Conservation (phyloP, 805 yeast species). For the Grigorovia transvaalensis region DNA sequence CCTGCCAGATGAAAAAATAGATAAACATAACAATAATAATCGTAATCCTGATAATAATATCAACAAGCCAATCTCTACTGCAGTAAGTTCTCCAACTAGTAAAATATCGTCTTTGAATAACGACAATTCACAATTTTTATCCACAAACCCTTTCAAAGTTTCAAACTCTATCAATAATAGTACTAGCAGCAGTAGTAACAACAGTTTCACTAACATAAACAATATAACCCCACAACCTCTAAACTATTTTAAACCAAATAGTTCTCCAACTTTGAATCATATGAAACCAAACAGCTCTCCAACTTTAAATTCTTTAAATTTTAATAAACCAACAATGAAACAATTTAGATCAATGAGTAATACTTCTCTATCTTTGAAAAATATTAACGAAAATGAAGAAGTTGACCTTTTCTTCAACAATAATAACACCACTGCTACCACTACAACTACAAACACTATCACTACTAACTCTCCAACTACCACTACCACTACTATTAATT, state of each 20-base stretch:
- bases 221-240: background rate
- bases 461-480: background rate
- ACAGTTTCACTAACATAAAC: background rate
- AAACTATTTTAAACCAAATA: background rate
- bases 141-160: slow-evolving; percentile 5
- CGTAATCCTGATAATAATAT: too few species aligned
- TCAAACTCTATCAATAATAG: background rate
- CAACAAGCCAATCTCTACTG: background rate
- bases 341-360: slow-evolving; percentile 14
- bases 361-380: slow-evolving; percentile 19
- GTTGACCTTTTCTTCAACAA: slow-evolving; percentile 11
- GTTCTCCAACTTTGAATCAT: background rate
- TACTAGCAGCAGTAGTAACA: background rate
- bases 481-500: background rate
- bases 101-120: background rate
- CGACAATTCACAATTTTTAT: background rate
- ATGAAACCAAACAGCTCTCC: background rate
- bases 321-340: slow-evolving; percentile 1
- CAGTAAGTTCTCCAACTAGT: background rate
- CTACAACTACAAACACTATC: background rate
- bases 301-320: slow-evolving; percentile 4
- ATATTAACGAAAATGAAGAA: slow-evolving; percentile 29
- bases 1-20: background rate
- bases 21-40: too few species aligned
- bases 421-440: background rate